phyloP scores from a whole-genome alignment of 2,329 filamentous ascomycete species.

The Aureobasidium sp. region DNA sequence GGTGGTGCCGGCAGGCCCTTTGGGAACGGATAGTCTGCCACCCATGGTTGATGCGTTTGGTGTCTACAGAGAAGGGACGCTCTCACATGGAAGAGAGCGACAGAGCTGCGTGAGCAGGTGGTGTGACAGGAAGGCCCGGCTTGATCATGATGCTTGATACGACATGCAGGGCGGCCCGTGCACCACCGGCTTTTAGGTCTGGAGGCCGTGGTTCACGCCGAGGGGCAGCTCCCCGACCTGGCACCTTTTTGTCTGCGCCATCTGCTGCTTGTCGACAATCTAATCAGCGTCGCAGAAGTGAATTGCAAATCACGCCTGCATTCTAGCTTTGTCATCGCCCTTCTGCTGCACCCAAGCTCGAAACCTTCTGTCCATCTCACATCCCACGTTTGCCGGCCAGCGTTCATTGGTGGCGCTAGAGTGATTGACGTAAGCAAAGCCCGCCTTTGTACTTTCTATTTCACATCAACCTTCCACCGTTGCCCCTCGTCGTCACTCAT shows the following conservation, averaged over 20 bases:
- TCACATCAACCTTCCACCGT: neutral
- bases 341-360: neutral
- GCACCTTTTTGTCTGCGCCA: neutral
- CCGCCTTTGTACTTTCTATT: conserved; percentile 6
- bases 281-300: neutral
- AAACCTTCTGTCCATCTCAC: neutral
- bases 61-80: neutral
- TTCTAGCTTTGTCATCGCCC: neutral
- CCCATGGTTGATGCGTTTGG: conserved; percentile 33
- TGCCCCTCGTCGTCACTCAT: neutral
- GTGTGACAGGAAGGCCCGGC: neutral
- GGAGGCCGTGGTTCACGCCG: neutral
- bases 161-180: neutral
- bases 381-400: neutral
- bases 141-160: neutral
- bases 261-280: neutral
- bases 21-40: conserved; percentile 40
- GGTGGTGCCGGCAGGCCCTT: conserved; percentile 36
- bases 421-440: conserved; percentile 12
- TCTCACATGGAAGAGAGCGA: neutral
- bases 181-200: neutral
- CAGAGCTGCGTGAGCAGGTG: neutral
- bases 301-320: neutral
- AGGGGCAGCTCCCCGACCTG: neutral
- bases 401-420: conserved; percentile 1